Base-by-base conservation (phyloP, 2,329 filamentous ascomycete genomes). In the Aspergillus hiratsukae region DNA sequence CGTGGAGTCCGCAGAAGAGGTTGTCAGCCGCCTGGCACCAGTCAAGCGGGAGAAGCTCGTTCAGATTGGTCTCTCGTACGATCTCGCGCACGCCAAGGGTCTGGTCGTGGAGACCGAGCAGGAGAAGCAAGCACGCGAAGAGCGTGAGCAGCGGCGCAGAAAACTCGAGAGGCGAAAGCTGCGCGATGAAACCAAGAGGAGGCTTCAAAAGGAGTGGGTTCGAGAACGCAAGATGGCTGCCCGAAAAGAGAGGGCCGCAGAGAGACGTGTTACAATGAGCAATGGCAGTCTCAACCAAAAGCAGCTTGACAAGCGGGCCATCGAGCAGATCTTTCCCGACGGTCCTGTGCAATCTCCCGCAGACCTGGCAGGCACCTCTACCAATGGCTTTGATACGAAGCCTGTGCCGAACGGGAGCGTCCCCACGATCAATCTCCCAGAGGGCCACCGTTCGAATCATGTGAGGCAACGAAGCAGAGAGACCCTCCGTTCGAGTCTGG, bases 31-130 rank as follows among this genome's bases (percentile, higher is more conserved):
- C 7, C 83, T 85, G 55, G 88, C 86, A 55, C 83, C 83, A 52
- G 77, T 77, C 3, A 74, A 78, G 37, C 84, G 89, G 27, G 88
- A 91, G 64, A 95, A 95, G 72, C 80, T 95, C 1, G 72, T 78
- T 1, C 76, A 77, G 54, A 74, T 78, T 25, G 76, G 76, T 6
- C 70, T 77, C 3, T 75, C 75, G 2, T 78, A 79, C 54, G 77
- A 79, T 54, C 64, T 78, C 7, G 77, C 77, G 2, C 75, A 79
- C 53, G 73, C 75, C 0, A 79, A 79, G 62, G 76, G 74, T 4
- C 62, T 75, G 21, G 64, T 71, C 0, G 64, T 71, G n/a, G 75
- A 74, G 58, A 74, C 74, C 6, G 69, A 75, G 3, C 60, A 68
- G 21, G 74, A 74, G 53, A 68, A 65, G 29, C 61, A 59, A 17